Conservation (phyloP, 164 flowering plant species). For the Stephania japonica region DNA sequence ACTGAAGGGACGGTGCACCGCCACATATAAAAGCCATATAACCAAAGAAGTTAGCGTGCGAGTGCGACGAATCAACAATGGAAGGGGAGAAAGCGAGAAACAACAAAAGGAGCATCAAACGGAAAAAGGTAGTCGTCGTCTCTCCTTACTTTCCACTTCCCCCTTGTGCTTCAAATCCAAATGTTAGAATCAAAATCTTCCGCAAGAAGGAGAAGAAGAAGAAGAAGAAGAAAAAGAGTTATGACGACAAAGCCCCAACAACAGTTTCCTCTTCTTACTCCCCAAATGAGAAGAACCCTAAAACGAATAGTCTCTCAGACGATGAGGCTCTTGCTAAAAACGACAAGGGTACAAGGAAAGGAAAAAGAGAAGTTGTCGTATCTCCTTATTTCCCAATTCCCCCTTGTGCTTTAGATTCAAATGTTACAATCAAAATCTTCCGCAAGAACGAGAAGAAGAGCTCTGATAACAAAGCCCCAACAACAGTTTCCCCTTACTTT, state of each 20-base stretch:
- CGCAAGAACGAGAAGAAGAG: not conserved
- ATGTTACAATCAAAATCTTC: not conserved
- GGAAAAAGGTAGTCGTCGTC: not conserved
- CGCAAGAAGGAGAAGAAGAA: not conserved
- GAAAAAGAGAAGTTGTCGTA: not conserved
- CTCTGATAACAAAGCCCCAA: not conserved
- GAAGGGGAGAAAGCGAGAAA: too few species aligned
- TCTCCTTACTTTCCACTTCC: conserved; percentile 11
- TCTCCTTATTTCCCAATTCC: conserved; percentile 9
- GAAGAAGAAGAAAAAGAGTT: not conserved
- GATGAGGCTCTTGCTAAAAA: too few species aligned
- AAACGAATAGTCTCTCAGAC: too few species aligned
- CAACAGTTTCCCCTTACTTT: not conserved
- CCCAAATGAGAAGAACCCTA: too few species aligned
- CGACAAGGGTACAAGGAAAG: not conserved
- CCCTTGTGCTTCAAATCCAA: not conserved
- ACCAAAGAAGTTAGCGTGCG: too few species aligned
- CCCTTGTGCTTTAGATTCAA: not conserved
- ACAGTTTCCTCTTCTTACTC: too few species aligned
- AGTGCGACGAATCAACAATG: too few species aligned
- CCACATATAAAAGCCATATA: too few species aligned
- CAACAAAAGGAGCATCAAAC: not conserved
- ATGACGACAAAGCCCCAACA: too few species aligned
- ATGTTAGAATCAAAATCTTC: not conserved
- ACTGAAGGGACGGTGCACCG: too few species aligned